Conservation (phyloP, 768 basidiomycete genomes). For the Mycena kentingensis region DNA sequence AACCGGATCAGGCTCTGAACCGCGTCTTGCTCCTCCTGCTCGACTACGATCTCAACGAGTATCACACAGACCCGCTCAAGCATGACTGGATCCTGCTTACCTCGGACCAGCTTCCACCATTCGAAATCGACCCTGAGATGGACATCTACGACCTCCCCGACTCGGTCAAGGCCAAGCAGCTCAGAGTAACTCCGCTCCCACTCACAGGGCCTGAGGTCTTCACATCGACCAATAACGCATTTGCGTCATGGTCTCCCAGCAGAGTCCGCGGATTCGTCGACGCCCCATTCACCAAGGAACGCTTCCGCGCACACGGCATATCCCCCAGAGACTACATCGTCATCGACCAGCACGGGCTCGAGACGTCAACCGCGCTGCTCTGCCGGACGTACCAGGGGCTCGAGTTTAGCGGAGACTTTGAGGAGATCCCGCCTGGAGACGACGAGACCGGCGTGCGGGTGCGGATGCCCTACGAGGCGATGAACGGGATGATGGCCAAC, state of each 20-base stretch:
- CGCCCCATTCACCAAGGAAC: background rate
- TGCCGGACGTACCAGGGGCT: background rate
- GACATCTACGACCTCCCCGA: background rate
- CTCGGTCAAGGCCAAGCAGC: background rate
- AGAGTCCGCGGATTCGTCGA: background rate
- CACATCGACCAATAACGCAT: background rate
- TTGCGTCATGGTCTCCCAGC: background rate
- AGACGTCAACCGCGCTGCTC: background rate
- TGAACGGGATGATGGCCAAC: background rate
- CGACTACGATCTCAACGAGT: background rate
- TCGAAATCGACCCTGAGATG: no score
- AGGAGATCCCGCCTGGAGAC: background rate
- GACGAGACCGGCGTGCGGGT: background rate
- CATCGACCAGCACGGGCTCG: background rate
- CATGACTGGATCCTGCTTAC: background rate
- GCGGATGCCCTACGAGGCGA: background rate
- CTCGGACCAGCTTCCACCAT: background rate
- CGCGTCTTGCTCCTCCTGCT: background rate
- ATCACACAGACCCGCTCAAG: background rate
- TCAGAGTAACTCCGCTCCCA: background rate
- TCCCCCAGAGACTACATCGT: background rate
- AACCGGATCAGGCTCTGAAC: background rate
- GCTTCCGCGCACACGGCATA: background rate
- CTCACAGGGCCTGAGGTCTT: background rate
- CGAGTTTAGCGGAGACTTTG: background rate